Conservation (phyloP, 1,284 basidiomycete species). For the Jaminaea rosea region DNA sequence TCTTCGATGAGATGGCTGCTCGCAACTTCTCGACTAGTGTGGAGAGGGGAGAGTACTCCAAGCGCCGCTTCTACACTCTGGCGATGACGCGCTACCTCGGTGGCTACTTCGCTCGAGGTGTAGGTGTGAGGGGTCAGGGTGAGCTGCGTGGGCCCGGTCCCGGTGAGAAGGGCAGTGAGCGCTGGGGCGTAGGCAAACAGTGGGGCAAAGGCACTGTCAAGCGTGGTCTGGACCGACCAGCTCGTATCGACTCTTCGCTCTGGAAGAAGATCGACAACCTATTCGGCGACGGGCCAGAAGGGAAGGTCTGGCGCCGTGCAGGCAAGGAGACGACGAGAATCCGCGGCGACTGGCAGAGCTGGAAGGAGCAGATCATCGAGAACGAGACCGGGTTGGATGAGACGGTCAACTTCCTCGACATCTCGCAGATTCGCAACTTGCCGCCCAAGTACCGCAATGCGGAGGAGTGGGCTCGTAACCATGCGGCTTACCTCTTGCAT, state of each 20-base stretch:
- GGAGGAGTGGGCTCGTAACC: conserved; percentile 38
- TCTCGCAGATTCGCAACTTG: conserved; percentile 37
- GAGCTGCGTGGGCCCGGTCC: conserved; percentile 40
- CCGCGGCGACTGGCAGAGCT: conserved; percentile 26
- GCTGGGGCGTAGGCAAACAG: conserved; percentile 44
- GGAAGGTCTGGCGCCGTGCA: conserved; percentile 27
- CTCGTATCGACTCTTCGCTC: conserved; percentile 21
- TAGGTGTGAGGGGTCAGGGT: conserved; percentile 39
- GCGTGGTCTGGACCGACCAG: conserved; percentile 41
- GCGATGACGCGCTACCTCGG: conserved; percentile 38
- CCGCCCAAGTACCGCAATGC: conserved; percentile 36
- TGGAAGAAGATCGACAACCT: conserved; percentile 30
- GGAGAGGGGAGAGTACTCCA: conserved; percentile 35
- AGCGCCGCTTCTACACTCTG: conserved; percentile 32
- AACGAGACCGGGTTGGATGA: conserved; percentile 41
- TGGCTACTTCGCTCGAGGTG: conserved; percentile 37
- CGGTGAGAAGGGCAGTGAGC: conserved; percentile 35
- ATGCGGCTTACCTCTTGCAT: conserved; percentile 38
- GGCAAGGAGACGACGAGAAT: conserved; percentile 32
- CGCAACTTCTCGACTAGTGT: conserved; percentile 34
- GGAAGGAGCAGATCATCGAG: conserved; percentile 44
- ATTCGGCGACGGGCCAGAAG: conserved; percentile 23
- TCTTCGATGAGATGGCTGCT: conserved; percentile 37
- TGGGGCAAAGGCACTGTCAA: conserved; percentile 46
- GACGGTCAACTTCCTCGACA: conserved; percentile 28